A percentile compares a stretch with the other conserved stretches of the same genome.
Evolutionary conservation across 441 rosid species (phyloP).

Genomic region (Lepidium campestre): DNA sequence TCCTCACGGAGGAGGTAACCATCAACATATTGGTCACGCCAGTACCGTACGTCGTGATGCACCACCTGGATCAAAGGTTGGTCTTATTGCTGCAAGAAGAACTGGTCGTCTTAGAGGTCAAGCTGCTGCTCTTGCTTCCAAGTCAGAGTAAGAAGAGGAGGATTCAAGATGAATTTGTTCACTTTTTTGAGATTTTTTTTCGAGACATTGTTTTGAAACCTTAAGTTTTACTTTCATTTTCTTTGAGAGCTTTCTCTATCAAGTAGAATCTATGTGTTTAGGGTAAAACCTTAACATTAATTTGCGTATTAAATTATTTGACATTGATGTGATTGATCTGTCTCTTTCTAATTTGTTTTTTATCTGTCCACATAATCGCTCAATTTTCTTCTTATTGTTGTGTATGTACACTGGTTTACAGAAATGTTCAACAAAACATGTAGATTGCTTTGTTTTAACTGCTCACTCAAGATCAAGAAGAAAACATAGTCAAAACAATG

Average conservation of each 20-base stretch:
- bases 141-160: slow-evolving; percentile 43
- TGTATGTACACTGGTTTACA: too few relatives aligned
- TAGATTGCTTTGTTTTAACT: too few relatives aligned
- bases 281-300: background rate
- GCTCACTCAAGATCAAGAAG: too few relatives aligned
- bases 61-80: slow-evolving; percentile 93
- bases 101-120: slow-evolving; percentile 94
- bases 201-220: background rate
- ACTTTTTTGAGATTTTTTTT: background rate
- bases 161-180: slow-evolving; percentile 12
- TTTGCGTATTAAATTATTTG: too few relatives aligned
- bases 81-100: slow-evolving; percentile 92
- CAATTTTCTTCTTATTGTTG: too few relatives aligned
- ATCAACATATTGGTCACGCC: slow-evolving; percentile 93
- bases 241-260: background rate
- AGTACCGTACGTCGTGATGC: slow-evolving; percentile 90
- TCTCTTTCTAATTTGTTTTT: too few relatives aligned
- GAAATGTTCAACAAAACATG: too few relatives aligned
- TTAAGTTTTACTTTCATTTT: background rate
- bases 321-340: too few relatives aligned
- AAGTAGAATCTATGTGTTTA: background rate
- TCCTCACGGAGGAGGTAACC: slow-evolving; percentile 99
- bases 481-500: too few relatives aligned
- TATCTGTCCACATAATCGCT: too few relatives aligned
- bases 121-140: slow-evolving; percentile 88